These are phyloP conservation scores for Fusarium zealandicum DNA, from an alignment of 2,329 filamentous ascomycete genomes.

Conservation along the genomic window DNA sequence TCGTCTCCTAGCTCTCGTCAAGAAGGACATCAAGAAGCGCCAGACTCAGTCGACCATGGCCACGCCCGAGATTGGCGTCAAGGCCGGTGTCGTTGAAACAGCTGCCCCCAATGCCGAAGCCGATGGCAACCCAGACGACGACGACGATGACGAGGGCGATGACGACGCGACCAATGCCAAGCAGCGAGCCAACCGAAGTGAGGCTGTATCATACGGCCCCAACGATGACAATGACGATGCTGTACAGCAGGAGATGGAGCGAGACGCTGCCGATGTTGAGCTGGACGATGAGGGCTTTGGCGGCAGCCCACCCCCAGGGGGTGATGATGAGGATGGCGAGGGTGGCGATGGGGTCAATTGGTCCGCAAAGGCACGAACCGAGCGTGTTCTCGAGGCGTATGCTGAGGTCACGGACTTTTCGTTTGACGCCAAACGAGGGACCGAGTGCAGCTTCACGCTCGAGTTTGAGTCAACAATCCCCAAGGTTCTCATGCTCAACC, in stretches of 20 bases:
- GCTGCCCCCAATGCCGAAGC: slow-evolving; percentile 48
- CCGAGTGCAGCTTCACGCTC: slow-evolving; percentile 81
- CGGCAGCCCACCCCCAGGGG: slow-evolving; percentile 55
- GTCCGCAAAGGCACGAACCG: slow-evolving; percentile 61
- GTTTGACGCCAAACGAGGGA: slow-evolving; percentile 77
- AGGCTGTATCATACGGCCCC: slow-evolving; percentile 87
- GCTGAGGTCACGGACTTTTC: slow-evolving; percentile 77
- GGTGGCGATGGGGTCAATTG: slow-evolving; percentile 47
- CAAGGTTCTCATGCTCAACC: slow-evolving; percentile 90
- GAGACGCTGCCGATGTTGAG: slow-evolving; percentile 65
- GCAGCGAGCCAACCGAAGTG: slow-evolving; percentile 75
- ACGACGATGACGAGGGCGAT: slow-evolving; percentile 74
- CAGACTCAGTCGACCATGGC: slow-evolving; percentile 70
- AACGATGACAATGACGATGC: slow-evolving; percentile 91
- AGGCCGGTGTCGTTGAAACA: slow-evolving; percentile 61
- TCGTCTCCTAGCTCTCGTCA: slow-evolving; percentile 72
- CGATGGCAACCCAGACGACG: slow-evolving; percentile 49
- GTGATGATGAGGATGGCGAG: slow-evolving; percentile 49
- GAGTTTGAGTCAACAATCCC: slow-evolving; percentile 82
- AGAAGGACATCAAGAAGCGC: slow-evolving; percentile 85
- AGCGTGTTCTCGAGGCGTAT: slow-evolving; percentile 69
- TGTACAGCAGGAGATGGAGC: slow-evolving; percentile 69
- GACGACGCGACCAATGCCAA: slow-evolving; percentile 79
- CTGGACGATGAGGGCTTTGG: slow-evolving; percentile 61
- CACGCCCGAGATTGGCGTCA: slow-evolving; percentile 74